Percentiles rank a stretch among this genome's conserved stretches.
Evolutionary conservation across 2,329 filamentous ascomycete genomes (phyloP).

Genomic region (Byssothecium circinans): DNA sequence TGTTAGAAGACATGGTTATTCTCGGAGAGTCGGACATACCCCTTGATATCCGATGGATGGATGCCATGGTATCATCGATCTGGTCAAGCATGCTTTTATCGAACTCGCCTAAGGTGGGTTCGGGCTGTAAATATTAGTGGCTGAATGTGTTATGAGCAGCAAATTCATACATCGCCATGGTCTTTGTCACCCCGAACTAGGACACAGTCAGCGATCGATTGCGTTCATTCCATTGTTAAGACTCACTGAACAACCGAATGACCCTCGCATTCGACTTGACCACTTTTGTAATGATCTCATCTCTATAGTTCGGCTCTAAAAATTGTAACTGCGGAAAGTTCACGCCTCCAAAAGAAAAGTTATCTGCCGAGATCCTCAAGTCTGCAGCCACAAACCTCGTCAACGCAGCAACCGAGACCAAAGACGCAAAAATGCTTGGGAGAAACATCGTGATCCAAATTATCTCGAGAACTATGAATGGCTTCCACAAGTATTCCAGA

Average conservation of each 20-base stretch:
- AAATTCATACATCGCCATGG: constrained; percentile 30
- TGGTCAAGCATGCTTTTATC: constrained; percentile 37
- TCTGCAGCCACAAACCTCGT: constrained; percentile 16
- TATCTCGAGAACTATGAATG: constrained; percentile 8
- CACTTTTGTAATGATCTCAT: constrained; percentile 33
- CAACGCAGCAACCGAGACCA: constrained; percentile 20
- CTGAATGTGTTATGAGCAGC: background rate
- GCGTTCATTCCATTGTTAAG: background rate
- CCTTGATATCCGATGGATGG: constrained; percentile 38
- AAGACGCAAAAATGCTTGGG: constrained; percentile 16
- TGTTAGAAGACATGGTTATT: background rate
- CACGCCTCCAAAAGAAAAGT: constrained; percentile 40
- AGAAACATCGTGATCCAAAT: constrained; percentile 28
- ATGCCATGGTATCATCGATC: constrained; percentile 39
- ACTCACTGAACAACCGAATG: constrained; percentile 38
- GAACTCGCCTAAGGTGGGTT: constrained; percentile 33
- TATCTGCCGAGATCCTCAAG: constrained; percentile 31
- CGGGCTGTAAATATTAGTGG: constrained; percentile 21
- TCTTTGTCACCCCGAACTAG: constrained; percentile 31
- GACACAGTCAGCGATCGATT: constrained; percentile 11
- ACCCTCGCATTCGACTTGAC: constrained; percentile 35
- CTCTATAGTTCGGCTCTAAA: constrained; percentile 28
- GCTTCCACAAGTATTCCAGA: constrained; percentile 11
- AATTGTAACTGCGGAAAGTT: constrained; percentile 38
- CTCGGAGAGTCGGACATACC: constrained; percentile 13